phyloP scores from a whole-genome alignment of 2,329 filamentous ascomycete genomes.

The Xylariales sp. region DNA sequence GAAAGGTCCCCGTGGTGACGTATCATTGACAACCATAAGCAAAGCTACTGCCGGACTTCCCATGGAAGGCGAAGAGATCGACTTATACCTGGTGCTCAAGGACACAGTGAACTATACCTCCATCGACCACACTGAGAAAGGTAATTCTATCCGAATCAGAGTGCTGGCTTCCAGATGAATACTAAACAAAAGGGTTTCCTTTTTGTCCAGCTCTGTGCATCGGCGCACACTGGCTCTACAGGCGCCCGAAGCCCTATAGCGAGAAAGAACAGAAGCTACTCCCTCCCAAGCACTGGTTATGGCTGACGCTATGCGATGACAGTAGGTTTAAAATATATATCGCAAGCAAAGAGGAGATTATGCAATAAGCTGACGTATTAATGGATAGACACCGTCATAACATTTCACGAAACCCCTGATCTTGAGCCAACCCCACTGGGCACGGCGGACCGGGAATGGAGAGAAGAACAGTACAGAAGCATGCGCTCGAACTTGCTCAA shows the following conservation, averaged over 20 bases:
- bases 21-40: not conserved
- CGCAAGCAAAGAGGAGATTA: no score
- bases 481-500: slow-evolving; percentile 34
- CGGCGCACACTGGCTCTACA: slow-evolving; percentile 63
- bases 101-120: slow-evolving; percentile 74
- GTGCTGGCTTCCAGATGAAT: slow-evolving; percentile 6
- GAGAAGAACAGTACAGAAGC: slow-evolving; percentile 21
- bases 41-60: not conserved
- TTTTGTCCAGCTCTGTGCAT: slow-evolving; percentile 69
- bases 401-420: slow-evolving; percentile 58
- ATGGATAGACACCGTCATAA: slow-evolving; percentile 62
- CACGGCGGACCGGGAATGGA: slow-evolving; percentile 16
- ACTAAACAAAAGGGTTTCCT: not conserved
- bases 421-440: slow-evolving; percentile 21
- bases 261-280: slow-evolving; percentile 26
- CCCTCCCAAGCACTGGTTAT: slow-evolving; percentile 56
- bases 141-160: slow-evolving; percentile 32
- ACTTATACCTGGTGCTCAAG: slow-evolving; percentile 52
- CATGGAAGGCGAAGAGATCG: slow-evolving; percentile 13
- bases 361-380: no score
- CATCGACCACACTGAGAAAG: slow-evolving; percentile 63
- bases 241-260: slow-evolving; percentile 21
- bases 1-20: slow-evolving; percentile 11
- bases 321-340: no score
- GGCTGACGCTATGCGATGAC: slow-evolving; percentile 66